Percentiles rank a stretch among this genome's conserved stretches.
Evolutionary conservation across 371 early-diverging fungal genomes (phyloP).

Genomic region (Rhizopus arrhizus): DNA sequence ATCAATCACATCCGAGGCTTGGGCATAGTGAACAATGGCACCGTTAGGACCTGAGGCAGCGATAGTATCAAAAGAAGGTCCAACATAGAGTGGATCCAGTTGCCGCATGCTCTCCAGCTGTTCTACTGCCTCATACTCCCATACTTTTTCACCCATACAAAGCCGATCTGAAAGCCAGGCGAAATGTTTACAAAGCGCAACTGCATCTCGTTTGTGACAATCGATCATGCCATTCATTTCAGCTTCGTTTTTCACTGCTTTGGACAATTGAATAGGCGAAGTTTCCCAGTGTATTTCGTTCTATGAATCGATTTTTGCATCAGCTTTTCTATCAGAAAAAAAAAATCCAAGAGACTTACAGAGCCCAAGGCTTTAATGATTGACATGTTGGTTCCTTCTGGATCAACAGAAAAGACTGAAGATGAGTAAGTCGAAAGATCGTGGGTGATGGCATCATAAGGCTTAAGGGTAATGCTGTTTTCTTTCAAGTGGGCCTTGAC

Average conservation of each 20-base stretch:
- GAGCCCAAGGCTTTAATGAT: constrained; percentile 19
- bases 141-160: constrained; percentile 43
- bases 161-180: constrained; percentile 92
- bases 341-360: constrained; percentile 7
- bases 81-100: constrained; percentile 47
- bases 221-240: constrained; percentile 92
- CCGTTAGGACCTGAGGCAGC: constrained; percentile 91
- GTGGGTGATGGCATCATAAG: constrained; percentile 7
- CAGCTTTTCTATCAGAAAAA: neutral
- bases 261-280: constrained; percentile 76
- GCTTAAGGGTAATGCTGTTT: constrained; percentile 2
- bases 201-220: constrained; percentile 92
- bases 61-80: constrained; percentile 94
- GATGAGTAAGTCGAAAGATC: constrained; percentile 1
- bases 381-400: constrained; percentile 19
- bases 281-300: constrained; percentile 30
- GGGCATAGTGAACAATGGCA: constrained; percentile 95
- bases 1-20: constrained; percentile 53
- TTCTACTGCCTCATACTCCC: constrained; percentile 82
- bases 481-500: constrained; percentile 61
- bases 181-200: constrained; percentile 89
- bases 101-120: constrained; percentile 74
- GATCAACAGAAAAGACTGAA: constrained; percentile 12
- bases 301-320: constrained; percentile 6
- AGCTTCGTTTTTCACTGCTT: constrained; percentile 90